A percentile compares a stretch with the other conserved stretches of the same genome.
Evolutionary conservation across 2,329 filamentous ascomycete genomes (phyloP).

Genomic region (Monilinia aucupariae): DNA sequence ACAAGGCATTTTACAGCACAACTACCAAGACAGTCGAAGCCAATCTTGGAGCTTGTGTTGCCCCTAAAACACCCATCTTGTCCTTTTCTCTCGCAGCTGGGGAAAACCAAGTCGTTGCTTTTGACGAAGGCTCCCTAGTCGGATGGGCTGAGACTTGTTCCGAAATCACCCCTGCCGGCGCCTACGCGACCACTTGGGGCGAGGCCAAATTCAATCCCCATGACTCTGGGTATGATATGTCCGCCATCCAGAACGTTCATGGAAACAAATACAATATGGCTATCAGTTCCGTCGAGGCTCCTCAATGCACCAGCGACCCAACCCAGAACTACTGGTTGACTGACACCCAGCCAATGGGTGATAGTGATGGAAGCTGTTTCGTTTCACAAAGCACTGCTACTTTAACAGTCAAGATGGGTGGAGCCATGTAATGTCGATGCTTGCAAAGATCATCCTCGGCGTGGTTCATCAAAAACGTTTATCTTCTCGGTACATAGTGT

Average conservation of each 20-base stretch:
- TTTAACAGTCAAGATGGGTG: constrained; percentile 31
- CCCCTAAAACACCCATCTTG: constrained; percentile 28
- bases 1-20: constrained; percentile 23
- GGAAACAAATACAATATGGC: constrained; percentile 33
- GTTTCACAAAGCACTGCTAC: constrained; percentile 25
- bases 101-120: constrained; percentile 27
- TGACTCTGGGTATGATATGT: constrained; percentile 33
- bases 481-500: constrained; percentile 26
- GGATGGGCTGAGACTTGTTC: constrained; percentile 25
- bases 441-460: too few relatives aligned
- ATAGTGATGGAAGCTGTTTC: constrained; percentile 32
- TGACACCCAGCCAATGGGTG: constrained; percentile 26
- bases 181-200: constrained; percentile 29
- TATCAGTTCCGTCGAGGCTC: constrained; percentile 28
- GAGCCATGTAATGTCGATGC: constrained; percentile 18
- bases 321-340: constrained; percentile 33
- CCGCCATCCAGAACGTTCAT: constrained; percentile 32
- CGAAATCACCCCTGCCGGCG: constrained; percentile 22
- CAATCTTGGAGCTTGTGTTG: constrained; percentile 27
- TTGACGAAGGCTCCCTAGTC: constrained; percentile 29
- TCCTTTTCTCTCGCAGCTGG: constrained; percentile 28
- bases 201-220: constrained; percentile 28
- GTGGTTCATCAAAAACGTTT: constrained; percentile 3
- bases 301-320: constrained; percentile 26
- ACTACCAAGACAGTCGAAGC: too few relatives aligned